phyloP scores from a whole-genome alignment of 257 asterid genomes.

The Cordia subcordata region DNA sequence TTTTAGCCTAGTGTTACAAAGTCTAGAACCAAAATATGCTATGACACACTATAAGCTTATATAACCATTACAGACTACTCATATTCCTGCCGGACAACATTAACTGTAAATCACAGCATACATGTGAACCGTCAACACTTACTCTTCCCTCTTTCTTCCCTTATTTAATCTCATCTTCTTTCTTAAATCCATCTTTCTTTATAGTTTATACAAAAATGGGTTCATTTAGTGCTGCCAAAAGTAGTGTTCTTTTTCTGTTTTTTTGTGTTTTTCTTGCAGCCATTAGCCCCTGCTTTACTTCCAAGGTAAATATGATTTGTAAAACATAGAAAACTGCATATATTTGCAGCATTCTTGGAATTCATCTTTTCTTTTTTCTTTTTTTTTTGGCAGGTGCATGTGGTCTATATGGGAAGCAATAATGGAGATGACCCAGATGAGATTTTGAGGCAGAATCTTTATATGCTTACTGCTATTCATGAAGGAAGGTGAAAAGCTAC shows the following conservation, averaged over 20 bases:
- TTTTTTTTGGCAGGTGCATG: conserved; percentile 62
- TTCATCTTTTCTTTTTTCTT: neutral
- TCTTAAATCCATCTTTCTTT: neutral
- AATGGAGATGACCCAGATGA: conserved; percentile 68
- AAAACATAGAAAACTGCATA: neutral
- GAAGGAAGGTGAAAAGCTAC: conserved; percentile 57
- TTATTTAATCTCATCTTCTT: conserved; percentile 12
- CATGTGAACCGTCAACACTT: conserved; percentile 15
- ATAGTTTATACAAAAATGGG: conserved; percentile 36
- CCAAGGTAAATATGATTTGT: conserved; percentile 45
- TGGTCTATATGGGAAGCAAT: conserved; percentile 90
- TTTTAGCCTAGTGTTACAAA: no score
- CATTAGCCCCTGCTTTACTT: conserved; percentile 46
- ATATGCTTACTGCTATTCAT: conserved; percentile 66
- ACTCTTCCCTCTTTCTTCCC: neutral
- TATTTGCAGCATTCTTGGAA: neutral
- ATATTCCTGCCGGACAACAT: neutral
- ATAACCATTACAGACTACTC: neutral
- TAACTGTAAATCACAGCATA: conserved; percentile 6
- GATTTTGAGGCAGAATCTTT: conserved; percentile 62
- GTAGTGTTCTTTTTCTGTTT: conserved; percentile 24
- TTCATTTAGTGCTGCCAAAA: conserved; percentile 28
- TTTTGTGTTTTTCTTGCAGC: conserved; percentile 38
- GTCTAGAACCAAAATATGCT: neutral
- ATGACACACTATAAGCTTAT: no score